Evolutionary conservation across 371 early-diverging fungal genomes (phyloP), one percentile per base, ranked within the genome.

Genomic region (Blakeslea trispora): DNA sequence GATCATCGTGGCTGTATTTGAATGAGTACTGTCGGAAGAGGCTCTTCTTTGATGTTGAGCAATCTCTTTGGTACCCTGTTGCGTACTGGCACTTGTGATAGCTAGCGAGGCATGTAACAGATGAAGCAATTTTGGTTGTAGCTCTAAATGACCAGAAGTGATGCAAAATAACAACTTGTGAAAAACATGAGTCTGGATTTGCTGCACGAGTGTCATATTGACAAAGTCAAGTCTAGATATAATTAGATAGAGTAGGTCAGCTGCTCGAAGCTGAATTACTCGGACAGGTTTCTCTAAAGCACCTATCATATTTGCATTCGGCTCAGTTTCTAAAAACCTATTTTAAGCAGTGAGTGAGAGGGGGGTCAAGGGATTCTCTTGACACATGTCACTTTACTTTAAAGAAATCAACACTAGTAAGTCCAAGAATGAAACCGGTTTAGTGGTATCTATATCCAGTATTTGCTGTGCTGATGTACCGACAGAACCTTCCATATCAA

Each of bases 71-170:
- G 58, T 63, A 22, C 57, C 45, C 0, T 58, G 56, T 13, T 65
- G 51, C 1, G 75, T 53, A 13, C 57, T 68, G 0, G 68, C 68
- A 5, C 69, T 62, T 0, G 71, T 68, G 57, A 82, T 82, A 5
- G 84, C 72, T 47, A 87, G 66, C 1, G 87, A 79, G 1, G 83
- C 72, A 41, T 81, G 78, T 14, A 92, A 59, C 13, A 91, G 62
- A 24, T 88, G 86, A 35, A 94, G 67, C 14, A 93, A 74, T 18
- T 83, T 79, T 19, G 86, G 83, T 57, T 94, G 94, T 8, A 91
- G 62, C 14, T 90, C 86, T 2, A 89, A 63, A 8, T 80, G 71
- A 5, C 68, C 47, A 18, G 68, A 63, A 17, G 64, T 54, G 42
- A 91, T 79, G 53, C 89, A 89, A 46, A 71, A 85, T 1, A 86